Percentiles rank a stretch among this genome's conserved stretches.
Conservation (phyloP, 2,329 filamentous ascomycete genomes). For the Fusarium pseudonygamai region DNA sequence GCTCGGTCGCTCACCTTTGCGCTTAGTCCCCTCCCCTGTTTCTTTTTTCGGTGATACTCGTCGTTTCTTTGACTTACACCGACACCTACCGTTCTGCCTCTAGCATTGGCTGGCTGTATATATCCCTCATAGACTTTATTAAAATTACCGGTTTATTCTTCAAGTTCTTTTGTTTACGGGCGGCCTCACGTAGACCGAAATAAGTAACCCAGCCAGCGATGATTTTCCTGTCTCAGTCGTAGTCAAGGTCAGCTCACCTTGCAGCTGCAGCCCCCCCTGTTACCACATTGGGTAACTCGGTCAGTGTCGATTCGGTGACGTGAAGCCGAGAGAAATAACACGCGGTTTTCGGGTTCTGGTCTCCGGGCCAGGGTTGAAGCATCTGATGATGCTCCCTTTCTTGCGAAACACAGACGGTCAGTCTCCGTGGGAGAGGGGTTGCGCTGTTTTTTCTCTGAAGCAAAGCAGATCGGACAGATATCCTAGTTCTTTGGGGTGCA, state of each 20-base stretch:
- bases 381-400: conserved; percentile 15
- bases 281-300: conserved; percentile 19
- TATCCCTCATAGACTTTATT: conserved; percentile 24
- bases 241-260: conserved; percentile 31
- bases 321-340: conserved; percentile 27
- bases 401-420: not conserved
- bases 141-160: not conserved
- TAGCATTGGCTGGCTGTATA: conserved; percentile 22
- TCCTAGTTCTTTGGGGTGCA: conserved; percentile 21
- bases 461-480: conserved; percentile 11
- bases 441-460: not conserved
- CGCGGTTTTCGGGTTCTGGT: conserved; percentile 30
- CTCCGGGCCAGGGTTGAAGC: conserved; percentile 14
- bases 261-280: not conserved
- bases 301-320: conserved; percentile 21
- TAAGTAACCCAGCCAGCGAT: not conserved
- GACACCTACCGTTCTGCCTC: conserved; percentile 19
- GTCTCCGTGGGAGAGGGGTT: not conserved
- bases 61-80: conserved; percentile 16
- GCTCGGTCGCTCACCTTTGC: not conserved
- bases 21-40: conserved; percentile 4
- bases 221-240: not conserved
- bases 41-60: conserved; percentile 25
- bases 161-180: not conserved
- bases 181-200: conserved; percentile 19